Conservation (phyloP, 352 stramenopile genomes). For the Phytophthora ramorum region DNA sequence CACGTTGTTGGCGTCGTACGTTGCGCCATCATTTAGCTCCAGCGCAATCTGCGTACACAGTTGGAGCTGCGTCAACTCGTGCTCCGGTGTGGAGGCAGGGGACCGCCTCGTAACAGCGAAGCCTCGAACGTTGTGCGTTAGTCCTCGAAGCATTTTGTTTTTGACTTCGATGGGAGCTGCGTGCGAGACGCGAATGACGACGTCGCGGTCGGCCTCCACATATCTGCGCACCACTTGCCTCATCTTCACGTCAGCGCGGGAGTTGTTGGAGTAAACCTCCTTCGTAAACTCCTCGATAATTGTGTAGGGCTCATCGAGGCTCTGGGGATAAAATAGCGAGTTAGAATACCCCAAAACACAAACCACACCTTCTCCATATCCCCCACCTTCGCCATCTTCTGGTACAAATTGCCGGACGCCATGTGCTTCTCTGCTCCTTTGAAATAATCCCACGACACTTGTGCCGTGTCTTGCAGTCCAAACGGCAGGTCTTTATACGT, state of each 20-base stretch:
- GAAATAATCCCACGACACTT: conserved; percentile 46
- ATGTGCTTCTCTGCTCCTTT: conserved; percentile 41
- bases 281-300: conserved; percentile 30
- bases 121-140: conserved; percentile 28
- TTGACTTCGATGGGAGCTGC: conserved; percentile 26
- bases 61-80: conserved; percentile 24
- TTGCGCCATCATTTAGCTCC: conserved; percentile 8
- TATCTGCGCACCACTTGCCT: conserved; percentile 31
- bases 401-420: conserved; percentile 35
- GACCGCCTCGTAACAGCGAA: conserved; percentile 25
- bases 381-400: conserved; percentile 35
- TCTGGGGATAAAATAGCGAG: background rate
- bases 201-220: conserved; percentile 20
- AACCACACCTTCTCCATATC: background rate
- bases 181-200: conserved; percentile 33
- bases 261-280: conserved; percentile 32
- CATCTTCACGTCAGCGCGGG: conserved; percentile 29
- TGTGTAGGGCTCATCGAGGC: conserved; percentile 15
- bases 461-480: conserved; percentile 34
- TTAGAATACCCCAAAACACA: background rate
- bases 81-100: conserved; percentile 11
- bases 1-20: conserved; percentile 10
- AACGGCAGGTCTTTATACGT: conserved; percentile 46
- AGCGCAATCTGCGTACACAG: conserved; percentile 30
- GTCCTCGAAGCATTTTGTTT: conserved; percentile 29